Evolutionary conservation across 2,329 filamentous ascomycete genomes (phyloP), one percentile per base, ranked within the genome.

Genomic region (Coniochaeta sp.): DNA sequence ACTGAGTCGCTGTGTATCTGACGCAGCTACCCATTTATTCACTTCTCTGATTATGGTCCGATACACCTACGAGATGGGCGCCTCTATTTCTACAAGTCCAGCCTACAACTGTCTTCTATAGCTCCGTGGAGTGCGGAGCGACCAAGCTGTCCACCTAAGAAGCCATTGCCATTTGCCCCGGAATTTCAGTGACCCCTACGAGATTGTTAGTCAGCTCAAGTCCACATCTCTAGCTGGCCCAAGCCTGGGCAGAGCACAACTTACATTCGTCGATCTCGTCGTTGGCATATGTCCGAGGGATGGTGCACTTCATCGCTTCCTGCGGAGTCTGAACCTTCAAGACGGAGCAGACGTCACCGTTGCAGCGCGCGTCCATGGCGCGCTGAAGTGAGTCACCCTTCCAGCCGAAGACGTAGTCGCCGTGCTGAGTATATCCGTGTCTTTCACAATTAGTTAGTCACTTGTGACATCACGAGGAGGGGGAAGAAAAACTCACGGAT

Each of bases 361-460:
- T 57, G 38, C 56, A 58, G 17, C 24, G 56, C 12, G 56, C 34
- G 17, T 58, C 56, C 56, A 58, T 58, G 38, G 56, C 34, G 14
- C 56, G 56, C 19, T 58, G 56, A 16, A 58, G 56, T 2, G 56
- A n/a, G 33, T 58, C 56, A 9, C 22, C 56, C 24, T 58, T 58
- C 56, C 56, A 58, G 38, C 56, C 56, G 56, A 58, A 58, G 26
- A 58, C 56, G 36, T 58, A 58, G 38, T 58, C 56, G 12, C 56
- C 56, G 36, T 58, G 56, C 26, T 57, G 54, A 1, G 54, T 34
- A 26, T 40, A 58, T 36, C 56, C 56, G 26, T 58, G 3, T 19
- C 56, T 44, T 31, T 11, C 34, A 22, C 2, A 26, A 24, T n/a
- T 7, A 6, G 17, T 57, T 12, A 57, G 54, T 57, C 54, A n/a